Conservation (phyloP, 345 rosid species). For the Sonneratia alba region DNA sequence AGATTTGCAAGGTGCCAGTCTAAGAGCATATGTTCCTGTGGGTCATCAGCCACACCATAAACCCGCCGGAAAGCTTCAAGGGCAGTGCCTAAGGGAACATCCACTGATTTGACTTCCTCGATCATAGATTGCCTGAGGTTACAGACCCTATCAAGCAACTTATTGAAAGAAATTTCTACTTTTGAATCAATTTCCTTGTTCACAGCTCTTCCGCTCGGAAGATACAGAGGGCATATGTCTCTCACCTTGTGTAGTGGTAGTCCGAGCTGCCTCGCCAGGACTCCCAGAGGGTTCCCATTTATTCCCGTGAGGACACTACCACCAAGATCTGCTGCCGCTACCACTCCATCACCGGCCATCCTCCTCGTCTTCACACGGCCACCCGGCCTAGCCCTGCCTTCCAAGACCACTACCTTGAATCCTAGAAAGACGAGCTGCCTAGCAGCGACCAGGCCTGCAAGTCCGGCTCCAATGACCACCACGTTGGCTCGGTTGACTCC, state of each 20-base stretch:
- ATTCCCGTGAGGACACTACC: constrained; percentile 96
- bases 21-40: constrained; percentile 72
- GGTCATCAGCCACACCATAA: constrained; percentile 69
- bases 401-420: constrained; percentile 81
- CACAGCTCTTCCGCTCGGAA: constrained; percentile 68
- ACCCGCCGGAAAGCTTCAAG: constrained; percentile 74
- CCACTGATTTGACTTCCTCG: constrained; percentile 80
- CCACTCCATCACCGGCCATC: constrained; percentile 69
- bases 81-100: constrained; percentile 77
- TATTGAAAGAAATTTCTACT: constrained; percentile 74
- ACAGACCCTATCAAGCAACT: constrained; percentile 83
- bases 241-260: constrained; percentile 95
- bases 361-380: constrained; percentile 81
- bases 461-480: constrained; percentile 78
- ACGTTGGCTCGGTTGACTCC: constrained; percentile 60
- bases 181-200: constrained; percentile 70
- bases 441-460: constrained; percentile 82
- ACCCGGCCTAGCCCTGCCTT: constrained; percentile 76
- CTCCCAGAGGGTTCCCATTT: constrained; percentile 90
- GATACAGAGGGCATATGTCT: constrained; percentile 85
- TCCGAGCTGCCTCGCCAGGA: constrained; percentile 75
- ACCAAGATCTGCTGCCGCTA: constrained; percentile 79
- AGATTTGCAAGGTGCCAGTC: constrained; percentile 94
- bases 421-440: constrained; percentile 77
- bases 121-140: constrained; percentile 95